Evolutionary conservation across 2,329 filamentous ascomycete species (phyloP), one percentile per base, ranked within the genome.

Genomic region (Ophiocordyceps robertsii): DNA sequence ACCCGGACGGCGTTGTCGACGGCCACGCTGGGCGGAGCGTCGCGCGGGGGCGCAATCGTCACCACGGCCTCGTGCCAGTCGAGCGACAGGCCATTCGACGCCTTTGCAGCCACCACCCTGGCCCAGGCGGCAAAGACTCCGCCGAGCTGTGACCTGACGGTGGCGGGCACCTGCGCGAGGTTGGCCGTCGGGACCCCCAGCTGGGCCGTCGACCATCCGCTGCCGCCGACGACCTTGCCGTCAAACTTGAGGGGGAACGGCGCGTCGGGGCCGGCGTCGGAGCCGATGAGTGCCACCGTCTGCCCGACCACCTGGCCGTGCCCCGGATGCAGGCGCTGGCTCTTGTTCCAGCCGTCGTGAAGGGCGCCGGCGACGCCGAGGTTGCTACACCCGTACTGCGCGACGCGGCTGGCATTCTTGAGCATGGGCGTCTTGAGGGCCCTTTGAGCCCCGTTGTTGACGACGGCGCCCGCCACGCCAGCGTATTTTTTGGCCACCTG

Each of bases 81-180:
- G 4, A 56, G 45, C 0, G 64, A 56, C 2, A 64, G 40, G 4
- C 55, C 54, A 3, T 64, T 60, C 3, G 53, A 47, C 0, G 51
- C 53, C 19, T 60, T 56, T 0, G 43, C 29, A 0, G 63, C 59
- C 1, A 44, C 32, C 6, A 67, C 47, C 2, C 76, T 51, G 1
- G 70, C 72, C 80, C 80, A 84, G 3, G 76, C 79, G 33, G 80
- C 76, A 51, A 80, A 84, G 7, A 80, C 68, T 0, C 80, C 81
- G 12, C 64, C 60, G 40, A 84, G 64, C 3, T 72, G 68, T 47
- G 72, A 59, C 19, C 67, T 62, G 35, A 81, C 55, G 30, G 73
- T 65, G 24, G 72, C 69, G 0, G 73, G 63, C 0, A 81, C 62
- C 10, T 65, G 67, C 0, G 52, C 51, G 2, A 84, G 56, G 45